Evolutionary conservation across 2,329 filamentous ascomycete species (phyloP).

Genomic region (Pseudocercospora cruenta): DNA sequence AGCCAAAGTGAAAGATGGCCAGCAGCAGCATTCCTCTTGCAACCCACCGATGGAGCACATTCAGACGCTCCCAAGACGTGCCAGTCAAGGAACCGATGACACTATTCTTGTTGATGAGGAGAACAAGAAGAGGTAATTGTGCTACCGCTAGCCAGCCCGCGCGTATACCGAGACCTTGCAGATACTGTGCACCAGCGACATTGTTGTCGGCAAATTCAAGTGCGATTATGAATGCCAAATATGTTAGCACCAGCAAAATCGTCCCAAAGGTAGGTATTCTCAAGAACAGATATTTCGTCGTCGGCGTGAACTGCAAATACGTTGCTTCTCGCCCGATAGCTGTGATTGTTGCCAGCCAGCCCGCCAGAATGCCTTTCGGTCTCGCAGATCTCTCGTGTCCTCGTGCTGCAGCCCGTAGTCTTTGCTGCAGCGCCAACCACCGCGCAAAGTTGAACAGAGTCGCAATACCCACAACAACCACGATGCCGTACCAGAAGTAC

Average conservation of each 20-base stretch:
- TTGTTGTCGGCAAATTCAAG: constrained; percentile 34
- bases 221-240: constrained; percentile 34
- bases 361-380: constrained; percentile 35
- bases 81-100: constrained; percentile 38
- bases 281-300: constrained; percentile 24
- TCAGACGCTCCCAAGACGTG: constrained; percentile 40
- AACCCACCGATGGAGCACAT: constrained; percentile 43
- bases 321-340: constrained; percentile 41
- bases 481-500: constrained; percentile 47
- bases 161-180: constrained; percentile 37
- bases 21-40: constrained; percentile 38
- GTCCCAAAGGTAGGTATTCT: constrained; percentile 34
- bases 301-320: constrained; percentile 40
- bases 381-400: constrained; percentile 37
- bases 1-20: constrained; percentile 37
- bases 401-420: constrained; percentile 41
- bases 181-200: constrained; percentile 31
- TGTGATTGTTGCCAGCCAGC: constrained; percentile 37
- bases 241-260: constrained; percentile 27
- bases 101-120: constrained; percentile 47
- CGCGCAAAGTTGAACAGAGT: constrained; percentile 38
- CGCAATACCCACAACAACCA: constrained; percentile 39
- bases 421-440: constrained; percentile 36
- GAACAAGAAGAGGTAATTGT: constrained; percentile 44
- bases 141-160: constrained; percentile 43